Evolutionary conservation across 2,329 filamentous ascomycete species (phyloP).

Genomic region (Pyrenophora graminea): DNA sequence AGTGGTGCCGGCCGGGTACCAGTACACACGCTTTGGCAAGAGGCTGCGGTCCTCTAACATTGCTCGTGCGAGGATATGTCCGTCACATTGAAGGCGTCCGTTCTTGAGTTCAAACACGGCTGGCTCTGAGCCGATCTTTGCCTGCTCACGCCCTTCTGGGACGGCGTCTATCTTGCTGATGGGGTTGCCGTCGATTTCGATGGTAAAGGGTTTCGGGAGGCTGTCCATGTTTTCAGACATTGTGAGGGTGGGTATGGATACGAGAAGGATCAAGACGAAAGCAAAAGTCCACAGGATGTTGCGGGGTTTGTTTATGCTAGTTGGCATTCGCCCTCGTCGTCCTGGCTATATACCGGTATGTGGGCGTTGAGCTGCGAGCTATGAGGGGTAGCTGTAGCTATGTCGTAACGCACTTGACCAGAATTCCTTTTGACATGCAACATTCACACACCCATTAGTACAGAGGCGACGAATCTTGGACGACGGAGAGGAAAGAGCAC

Average conservation of each 20-base stretch:
- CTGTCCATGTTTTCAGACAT: constrained; percentile 19
- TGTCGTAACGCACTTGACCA: too few relatives aligned
- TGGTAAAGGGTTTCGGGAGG: constrained; percentile 24
- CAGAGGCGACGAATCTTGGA: not conserved
- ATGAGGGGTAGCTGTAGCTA: not conserved
- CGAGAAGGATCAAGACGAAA: constrained; percentile 5
- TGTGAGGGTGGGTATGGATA: constrained; percentile 4
- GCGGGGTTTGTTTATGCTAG: constrained; percentile 5
- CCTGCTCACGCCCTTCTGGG: constrained; percentile 22
- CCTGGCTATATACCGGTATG: too few relatives aligned
- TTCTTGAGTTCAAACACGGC: constrained; percentile 27
- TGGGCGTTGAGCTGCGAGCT: not conserved
- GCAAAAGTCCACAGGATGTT: constrained; percentile 11
- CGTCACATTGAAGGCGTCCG: constrained; percentile 20
- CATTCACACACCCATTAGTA: not conserved
- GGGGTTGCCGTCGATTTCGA: constrained; percentile 26
- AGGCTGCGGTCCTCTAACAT: constrained; percentile 24
- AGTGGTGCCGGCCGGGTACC: constrained; percentile 26
- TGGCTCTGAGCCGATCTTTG: constrained; percentile 20
- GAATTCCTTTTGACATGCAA: not conserved
- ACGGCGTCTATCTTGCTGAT: constrained; percentile 17
- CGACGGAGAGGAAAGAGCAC: not conserved
- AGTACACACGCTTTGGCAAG: constrained; percentile 25
- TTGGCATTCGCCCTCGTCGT: not conserved
- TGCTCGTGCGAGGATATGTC: constrained; percentile 24